Evolutionary conservation across 441 rosid species (phyloP).

Genomic region (Geranium incanum): DNA sequence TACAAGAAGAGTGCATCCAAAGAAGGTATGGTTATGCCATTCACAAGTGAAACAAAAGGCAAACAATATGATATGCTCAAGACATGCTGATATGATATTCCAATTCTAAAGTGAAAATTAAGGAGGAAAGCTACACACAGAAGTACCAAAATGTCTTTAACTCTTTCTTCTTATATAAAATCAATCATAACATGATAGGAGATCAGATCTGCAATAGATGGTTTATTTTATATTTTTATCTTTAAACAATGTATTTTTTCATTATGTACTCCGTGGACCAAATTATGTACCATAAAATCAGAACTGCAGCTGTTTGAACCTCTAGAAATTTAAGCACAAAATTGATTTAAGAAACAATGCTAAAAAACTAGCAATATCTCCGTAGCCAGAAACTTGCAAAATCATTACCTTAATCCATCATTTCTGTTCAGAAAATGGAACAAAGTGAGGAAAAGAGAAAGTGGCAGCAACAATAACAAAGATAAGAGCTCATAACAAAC

Average conservation of each 20-base stretch:
- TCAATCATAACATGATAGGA: not conserved
- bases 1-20: not conserved
- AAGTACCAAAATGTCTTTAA: not conserved
- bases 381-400: not conserved
- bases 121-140: not conserved
- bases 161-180: not conserved
- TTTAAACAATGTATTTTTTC: not conserved
- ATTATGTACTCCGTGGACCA: not conserved
- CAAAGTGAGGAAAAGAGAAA: not conserved
- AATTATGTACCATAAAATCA: not conserved
- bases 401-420: not conserved
- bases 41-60: conserved; percentile 2
- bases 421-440: not conserved
- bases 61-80: not conserved
- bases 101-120: not conserved
- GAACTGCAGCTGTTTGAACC: not conserved
- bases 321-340: not conserved
- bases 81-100: not conserved
- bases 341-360: not conserved
- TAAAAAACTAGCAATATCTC: not conserved
- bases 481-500: not conserved
- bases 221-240: not conserved
- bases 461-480: not conserved
- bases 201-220: not conserved
- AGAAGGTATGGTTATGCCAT: not conserved